Percentiles rank a stretch among this genome's conserved stretches.
These are phyloP conservation scores for Artemisia argyi DNA, from an alignment of 129 eudicot genomes.

Conservation along the genomic window DNA sequence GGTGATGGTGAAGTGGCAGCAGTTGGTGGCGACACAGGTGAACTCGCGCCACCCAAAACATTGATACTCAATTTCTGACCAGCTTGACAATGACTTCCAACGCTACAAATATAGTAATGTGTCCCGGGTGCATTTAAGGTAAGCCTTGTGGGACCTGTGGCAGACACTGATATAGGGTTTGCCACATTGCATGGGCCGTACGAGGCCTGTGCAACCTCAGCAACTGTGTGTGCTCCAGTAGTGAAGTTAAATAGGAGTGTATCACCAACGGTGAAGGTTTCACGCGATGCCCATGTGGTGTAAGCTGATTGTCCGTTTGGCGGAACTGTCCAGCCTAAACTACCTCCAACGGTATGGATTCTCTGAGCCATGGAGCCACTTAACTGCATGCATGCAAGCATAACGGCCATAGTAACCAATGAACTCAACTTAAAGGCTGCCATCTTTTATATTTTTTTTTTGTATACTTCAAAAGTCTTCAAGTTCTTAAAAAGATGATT, in stretches of 20 bases:
- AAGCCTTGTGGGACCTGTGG: constrained; percentile 42
- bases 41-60: constrained; percentile 18
- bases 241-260: constrained; percentile 38
- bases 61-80: constrained; percentile 46
- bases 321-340: constrained; percentile 52
- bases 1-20: constrained; percentile 17
- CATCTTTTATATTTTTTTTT: constrained; percentile 8
- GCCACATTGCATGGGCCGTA: constrained; percentile 47
- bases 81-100: constrained; percentile 32
- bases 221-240: constrained; percentile 41
- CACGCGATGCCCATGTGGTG: constrained; percentile 47
- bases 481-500: too few relatives aligned
- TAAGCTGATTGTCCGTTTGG: constrained; percentile 33
- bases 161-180: constrained; percentile 22
- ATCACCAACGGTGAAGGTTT: constrained; percentile 59
- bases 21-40: constrained; percentile 10
- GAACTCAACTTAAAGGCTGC: neutral
- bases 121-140: constrained; percentile 38
- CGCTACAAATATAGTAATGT: constrained; percentile 42
- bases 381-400: constrained; percentile 18
- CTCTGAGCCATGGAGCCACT: constrained; percentile 16
- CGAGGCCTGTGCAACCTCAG: constrained; percentile 37
- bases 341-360: constrained; percentile 41
- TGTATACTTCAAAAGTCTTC: too few relatives aligned
- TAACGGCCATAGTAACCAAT: constrained; percentile 3